Conservation (phyloP, 768 basidiomycete genomes). For the Podaxis sp. region DNA sequence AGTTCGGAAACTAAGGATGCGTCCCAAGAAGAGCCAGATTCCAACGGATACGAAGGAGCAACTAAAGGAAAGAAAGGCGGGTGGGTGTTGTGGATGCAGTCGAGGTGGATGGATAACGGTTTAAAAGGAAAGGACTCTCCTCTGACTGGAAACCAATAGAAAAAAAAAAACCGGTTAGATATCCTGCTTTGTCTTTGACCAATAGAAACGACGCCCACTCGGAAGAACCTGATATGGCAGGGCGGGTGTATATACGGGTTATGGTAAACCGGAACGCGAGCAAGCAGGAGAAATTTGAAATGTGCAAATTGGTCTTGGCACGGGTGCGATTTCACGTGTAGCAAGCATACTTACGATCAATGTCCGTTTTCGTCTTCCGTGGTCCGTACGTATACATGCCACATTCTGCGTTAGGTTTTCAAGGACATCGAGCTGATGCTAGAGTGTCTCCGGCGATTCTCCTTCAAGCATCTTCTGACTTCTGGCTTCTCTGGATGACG, state of each 20-base stretch:
- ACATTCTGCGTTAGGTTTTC: background rate
- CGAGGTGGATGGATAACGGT: no score
- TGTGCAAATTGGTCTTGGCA: background rate
- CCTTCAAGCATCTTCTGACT: background rate
- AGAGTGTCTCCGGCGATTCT: background rate
- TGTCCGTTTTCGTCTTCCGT: background rate
- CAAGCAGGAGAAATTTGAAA: background rate
- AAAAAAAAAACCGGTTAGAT: no score
- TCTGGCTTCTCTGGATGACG: background rate
- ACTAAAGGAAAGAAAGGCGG: no score
- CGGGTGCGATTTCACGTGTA: background rate
- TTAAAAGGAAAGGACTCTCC: no score
- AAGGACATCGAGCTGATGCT: background rate
- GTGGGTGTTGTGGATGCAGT: no score
- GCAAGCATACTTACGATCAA: conserved; percentile 5
- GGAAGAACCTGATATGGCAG: background rate
- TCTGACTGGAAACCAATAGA: no score
- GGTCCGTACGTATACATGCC: no score
- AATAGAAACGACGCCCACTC: no score
- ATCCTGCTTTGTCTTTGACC: no score
- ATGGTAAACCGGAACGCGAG: background rate
- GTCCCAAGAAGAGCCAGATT: no score
- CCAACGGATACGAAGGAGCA: no score
- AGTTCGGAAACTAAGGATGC: background rate
- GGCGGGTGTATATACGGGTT: background rate